Evolutionary conservation across 2,329 filamentous ascomycete species (phyloP).

Genomic region (Pseudogymnoascus sp.): DNA sequence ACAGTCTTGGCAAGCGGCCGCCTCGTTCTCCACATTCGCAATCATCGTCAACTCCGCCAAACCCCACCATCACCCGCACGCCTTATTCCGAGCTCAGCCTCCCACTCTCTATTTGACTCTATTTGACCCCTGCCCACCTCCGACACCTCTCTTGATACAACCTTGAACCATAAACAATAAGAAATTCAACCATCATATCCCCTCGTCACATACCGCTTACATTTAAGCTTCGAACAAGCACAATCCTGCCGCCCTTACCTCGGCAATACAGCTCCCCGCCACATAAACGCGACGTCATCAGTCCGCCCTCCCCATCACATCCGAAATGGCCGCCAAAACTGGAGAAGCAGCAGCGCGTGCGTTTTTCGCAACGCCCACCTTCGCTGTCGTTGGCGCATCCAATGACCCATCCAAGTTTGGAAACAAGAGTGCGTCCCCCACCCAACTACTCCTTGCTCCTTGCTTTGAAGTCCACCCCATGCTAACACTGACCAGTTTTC

Average conservation of each 20-base stretch:
- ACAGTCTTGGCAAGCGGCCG: neutral
- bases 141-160: neutral
- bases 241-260: neutral
- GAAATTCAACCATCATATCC: neutral
- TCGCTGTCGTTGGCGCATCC: slow-evolving; percentile 85
- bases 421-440: slow-evolving; percentile 60
- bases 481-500: slow-evolving; percentile 53
- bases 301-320: too few species aligned
- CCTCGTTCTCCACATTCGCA: neutral
- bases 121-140: neutral
- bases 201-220: neutral
- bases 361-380: slow-evolving; percentile 73
- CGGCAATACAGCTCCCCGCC: neutral
- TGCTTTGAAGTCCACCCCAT: slow-evolving; percentile 10
- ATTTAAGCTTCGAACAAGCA: neutral
- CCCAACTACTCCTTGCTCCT: neutral
- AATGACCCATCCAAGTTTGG: slow-evolving; percentile 80
- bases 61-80: neutral
- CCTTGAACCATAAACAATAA: neutral
- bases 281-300: neutral
- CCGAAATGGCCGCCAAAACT: neutral
- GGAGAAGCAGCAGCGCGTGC: slow-evolving; percentile 49
- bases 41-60: neutral
- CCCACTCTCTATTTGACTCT: neutral
- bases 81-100: neutral